Base-by-base conservation (phyloP, 176 grass and related monocot genomes). In the Echinochloa phyllopogon region DNA sequence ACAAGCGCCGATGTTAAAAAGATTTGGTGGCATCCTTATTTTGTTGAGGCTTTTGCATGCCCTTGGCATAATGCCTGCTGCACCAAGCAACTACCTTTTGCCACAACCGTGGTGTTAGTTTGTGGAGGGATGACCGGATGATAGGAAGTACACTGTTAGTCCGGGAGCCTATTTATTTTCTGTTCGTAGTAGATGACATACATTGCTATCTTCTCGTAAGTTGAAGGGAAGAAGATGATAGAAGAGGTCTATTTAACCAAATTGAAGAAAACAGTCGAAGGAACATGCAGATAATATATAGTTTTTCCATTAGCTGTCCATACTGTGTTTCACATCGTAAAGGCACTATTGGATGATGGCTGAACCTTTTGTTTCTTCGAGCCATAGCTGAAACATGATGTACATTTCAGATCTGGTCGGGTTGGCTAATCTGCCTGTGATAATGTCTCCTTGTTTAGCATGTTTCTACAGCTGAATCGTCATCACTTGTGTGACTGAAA, bases 371-470 rank as follows among this genome's bases (percentile, higher is more conserved):
- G 51, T 70, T 77, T 23, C 6, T n/a, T 60, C 0, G 24, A 37
- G 15, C 40, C 84, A 86, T 87, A n/a, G 51, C 18, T 62, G 65
- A 72, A 76, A 76, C 58, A 48, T 83, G 79, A 42, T 82, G 41
- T 24, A 25, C 12, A 6, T 5, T 47, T 71, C n/a, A 27, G 41
- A 48, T 47, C 2, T n/a, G 0, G 6, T 9, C 6, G 20, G 53
- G 53, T 20, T 84, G 5, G 13, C 17, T 10, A 45, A 58, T 45
- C 50, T 37, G 50, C 18, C 21, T 9, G 36, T 20, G 10, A 59
- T n/a, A 52, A 2, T 37, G 10, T 15, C 29, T 50, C 36, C 4
- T 50, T 50, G 29, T 79, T 56, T 50, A 24, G 10, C 16, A 21
- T 57, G 20, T 47, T 24, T 43, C 2, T 16, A 44, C 37, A 68